A percentile compares a stretch with the other conserved stretches of the same genome.
phyloP scores from a whole-genome alignment of 2,329 filamentous ascomycete species.

The Claviceps sorghi region DNA sequence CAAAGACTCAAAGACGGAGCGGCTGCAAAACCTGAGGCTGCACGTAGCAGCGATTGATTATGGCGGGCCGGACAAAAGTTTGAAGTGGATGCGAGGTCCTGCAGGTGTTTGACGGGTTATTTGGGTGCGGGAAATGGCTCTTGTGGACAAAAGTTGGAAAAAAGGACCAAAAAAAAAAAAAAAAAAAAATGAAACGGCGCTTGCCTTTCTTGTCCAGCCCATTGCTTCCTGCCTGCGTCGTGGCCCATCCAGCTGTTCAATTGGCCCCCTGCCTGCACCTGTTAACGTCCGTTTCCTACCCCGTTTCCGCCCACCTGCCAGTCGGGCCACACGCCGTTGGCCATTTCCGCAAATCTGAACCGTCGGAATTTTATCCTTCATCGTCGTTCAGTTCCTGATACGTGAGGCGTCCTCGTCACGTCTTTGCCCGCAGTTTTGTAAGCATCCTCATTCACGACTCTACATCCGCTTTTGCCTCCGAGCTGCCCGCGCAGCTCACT shows the following conservation, averaged over 20 bases:
- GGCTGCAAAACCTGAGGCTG: not conserved
- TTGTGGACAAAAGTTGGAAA: too few species aligned
- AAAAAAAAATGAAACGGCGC: too few species aligned
- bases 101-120: too few species aligned
- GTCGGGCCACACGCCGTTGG: not conserved
- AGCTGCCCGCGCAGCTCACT: constrained; percentile 53
- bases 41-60: not conserved
- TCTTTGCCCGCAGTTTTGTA: not conserved
- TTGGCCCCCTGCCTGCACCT: not conserved
- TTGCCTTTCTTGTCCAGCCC: not conserved
- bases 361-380: constrained; percentile 1
- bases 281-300: not conserved
- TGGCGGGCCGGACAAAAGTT: not conserved
- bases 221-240: not conserved
- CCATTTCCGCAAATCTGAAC: not conserved
- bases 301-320: not conserved
- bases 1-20: not conserved
- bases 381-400: constrained; percentile 1
- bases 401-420: constrained; percentile 3
- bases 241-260: not conserved
- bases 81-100: not conserved
- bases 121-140: too few species aligned
- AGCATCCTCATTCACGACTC: constrained; percentile 2
- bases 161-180: too few species aligned
- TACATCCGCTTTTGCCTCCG: constrained; percentile 16